Percentiles rank a stretch among this genome's conserved stretches.
Evolutionary conservation across 1,139 yeast genomes (phyloP).

Genomic region (Scheffersomyces stambukii): DNA sequence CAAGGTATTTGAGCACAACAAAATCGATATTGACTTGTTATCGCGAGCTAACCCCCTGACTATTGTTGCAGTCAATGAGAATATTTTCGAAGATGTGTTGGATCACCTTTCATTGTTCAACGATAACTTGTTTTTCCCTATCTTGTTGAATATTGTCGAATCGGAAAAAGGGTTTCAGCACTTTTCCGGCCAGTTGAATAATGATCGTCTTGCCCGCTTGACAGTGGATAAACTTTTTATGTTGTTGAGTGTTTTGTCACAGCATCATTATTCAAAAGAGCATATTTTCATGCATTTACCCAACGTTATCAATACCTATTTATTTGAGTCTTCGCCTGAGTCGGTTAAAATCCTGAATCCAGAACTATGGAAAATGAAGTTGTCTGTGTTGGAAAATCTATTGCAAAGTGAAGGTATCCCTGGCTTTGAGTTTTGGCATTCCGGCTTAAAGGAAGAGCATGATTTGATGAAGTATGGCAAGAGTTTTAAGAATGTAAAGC

Average conservation of each 20-base stretch:
- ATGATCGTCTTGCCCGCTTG: conserved; percentile 17
- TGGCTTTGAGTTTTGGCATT: conserved; percentile 22
- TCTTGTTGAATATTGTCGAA: conserved; percentile 25
- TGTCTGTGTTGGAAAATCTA: conserved; percentile 22
- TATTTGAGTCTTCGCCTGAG: conserved; percentile 16
- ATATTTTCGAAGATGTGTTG: conserved; percentile 15
- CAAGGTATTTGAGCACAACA: conserved; percentile 12
- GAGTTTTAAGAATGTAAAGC: conserved; percentile 17
- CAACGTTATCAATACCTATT: conserved; percentile 18
- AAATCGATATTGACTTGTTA: conserved; percentile 20
- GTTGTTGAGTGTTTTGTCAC: conserved; percentile 21
- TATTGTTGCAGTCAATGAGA: conserved; percentile 11
- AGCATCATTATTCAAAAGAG: conserved; percentile 18
- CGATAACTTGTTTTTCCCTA: conserved; percentile 21
- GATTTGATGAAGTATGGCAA: conserved; percentile 30
- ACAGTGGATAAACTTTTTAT: conserved; percentile 23
- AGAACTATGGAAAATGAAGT: conserved; percentile 27
- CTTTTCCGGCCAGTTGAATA: conserved; percentile 16
- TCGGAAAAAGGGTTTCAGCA: conserved; percentile 16
- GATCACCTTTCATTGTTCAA: conserved; percentile 16
- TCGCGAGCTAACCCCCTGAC: conserved; percentile 20
- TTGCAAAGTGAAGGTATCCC: conserved; percentile 14
- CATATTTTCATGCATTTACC: conserved; percentile 28
- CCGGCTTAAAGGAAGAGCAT: conserved; percentile 17
- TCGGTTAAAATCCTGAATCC: too few species aligned